These are phyloP conservation scores for Austroboletus rostrupii DNA, from an alignment of 1,284 basidiomycete genomes.

Conservation along the genomic window DNA sequence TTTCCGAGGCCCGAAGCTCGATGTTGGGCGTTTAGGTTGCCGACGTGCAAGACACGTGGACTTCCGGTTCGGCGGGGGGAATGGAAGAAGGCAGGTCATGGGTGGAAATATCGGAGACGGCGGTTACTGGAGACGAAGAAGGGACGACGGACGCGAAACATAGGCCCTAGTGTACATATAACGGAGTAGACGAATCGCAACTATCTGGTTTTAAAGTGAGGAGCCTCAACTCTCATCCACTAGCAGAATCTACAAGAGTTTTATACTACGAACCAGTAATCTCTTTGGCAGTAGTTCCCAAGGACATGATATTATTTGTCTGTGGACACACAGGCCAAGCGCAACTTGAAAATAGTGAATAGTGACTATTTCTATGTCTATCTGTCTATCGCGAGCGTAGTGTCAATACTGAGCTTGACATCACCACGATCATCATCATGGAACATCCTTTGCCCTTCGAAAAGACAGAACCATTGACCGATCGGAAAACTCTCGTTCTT, in stretches of 20 bases:
- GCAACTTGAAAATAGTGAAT: no score
- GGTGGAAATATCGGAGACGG: slow-evolving; percentile 17
- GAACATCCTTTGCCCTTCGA: slow-evolving; percentile 19
- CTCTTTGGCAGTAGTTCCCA: no score
- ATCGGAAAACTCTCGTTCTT: slow-evolving; percentile 36
- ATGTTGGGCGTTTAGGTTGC: slow-evolving; percentile 28
- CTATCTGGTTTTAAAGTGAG: no score
- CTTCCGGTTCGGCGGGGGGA: slow-evolving; percentile 33
- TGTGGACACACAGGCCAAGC: no score
- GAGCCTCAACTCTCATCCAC: no score
- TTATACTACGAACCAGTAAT: no score
- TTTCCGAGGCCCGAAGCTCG: slow-evolving; percentile 26
- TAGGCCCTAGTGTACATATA: slow-evolving; percentile 22
- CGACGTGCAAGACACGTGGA: slow-evolving; percentile 38
- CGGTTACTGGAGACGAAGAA: slow-evolving; percentile 1
- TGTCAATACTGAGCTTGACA: no score
- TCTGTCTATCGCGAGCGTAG: no score
- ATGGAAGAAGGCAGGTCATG: slow-evolving; percentile 20
- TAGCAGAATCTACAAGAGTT: no score
- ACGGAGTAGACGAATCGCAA: slow-evolving; percentile 14
- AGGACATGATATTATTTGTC: no score
- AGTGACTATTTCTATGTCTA: no score
- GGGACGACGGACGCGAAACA: slow-evolving; percentile 21
- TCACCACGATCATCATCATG: slow-evolving; percentile 5
- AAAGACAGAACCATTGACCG: slow-evolving; percentile 43